Conservation (phyloP, 2,329 filamentous ascomycete genomes). For the Diplodia mutila region DNA sequence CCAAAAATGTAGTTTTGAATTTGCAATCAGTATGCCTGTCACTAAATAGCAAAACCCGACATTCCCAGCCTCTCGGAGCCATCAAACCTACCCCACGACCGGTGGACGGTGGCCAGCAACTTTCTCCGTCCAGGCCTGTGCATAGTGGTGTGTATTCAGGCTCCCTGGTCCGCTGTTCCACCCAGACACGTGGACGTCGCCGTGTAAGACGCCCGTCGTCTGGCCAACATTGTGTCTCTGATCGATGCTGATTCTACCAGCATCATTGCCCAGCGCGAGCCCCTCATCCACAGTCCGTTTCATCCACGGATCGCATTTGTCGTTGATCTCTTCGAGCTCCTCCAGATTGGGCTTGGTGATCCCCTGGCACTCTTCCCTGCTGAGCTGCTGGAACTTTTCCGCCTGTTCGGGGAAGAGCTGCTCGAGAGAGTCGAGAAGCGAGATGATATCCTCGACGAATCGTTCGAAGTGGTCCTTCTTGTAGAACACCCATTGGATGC, state of each 20-base stretch:
- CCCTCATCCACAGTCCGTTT: neutral
- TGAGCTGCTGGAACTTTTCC: neutral
- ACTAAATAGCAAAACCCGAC: too few relatives aligned
- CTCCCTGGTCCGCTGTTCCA: too few relatives aligned
- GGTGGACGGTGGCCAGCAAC: too few relatives aligned
- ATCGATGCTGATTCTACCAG: neutral
- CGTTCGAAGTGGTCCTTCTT: neutral
- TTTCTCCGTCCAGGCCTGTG: too few relatives aligned
- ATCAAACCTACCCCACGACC: too few relatives aligned
- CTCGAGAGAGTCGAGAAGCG: neutral
- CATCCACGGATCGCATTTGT: neutral
- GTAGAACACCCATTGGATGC: neutral
- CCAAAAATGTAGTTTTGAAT: too few relatives aligned
- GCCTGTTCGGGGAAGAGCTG: neutral
- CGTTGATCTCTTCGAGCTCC: neutral
- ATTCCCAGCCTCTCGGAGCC: too few relatives aligned
- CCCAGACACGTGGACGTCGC: too few relatives aligned
- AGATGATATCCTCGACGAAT: neutral
- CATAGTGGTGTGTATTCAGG: too few relatives aligned
- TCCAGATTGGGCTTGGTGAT: neutral
- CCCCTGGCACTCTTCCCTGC: neutral
- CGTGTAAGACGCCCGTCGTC: too few relatives aligned
- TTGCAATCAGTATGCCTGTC: too few relatives aligned
- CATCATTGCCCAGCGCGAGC: neutral
- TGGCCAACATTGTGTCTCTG: too few relatives aligned